Percentiles rank a stretch among this genome's conserved stretches.
Conservation (phyloP, 768 basidiomycete species). For the Termitomyces sp. region DNA sequence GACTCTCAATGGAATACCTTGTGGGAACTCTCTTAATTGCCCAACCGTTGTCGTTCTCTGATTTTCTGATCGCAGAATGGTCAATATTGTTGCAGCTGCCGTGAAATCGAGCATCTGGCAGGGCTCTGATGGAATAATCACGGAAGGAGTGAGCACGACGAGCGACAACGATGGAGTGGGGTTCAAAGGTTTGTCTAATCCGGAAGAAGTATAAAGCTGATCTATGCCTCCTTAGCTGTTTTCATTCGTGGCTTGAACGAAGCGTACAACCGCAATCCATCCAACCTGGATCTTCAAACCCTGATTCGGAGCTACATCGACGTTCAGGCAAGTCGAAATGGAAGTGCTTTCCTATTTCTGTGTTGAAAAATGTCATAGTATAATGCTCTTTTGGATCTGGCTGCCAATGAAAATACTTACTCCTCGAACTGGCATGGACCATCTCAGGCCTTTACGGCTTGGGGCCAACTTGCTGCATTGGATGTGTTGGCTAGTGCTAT, state of each 20-base stretch:
- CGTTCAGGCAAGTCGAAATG: conserved; percentile 33
- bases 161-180: conserved; percentile 42
- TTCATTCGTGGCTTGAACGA: conserved; percentile 44
- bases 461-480: conserved; percentile 45
- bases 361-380: conserved; percentile 24
- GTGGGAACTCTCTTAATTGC: conserved; percentile 20
- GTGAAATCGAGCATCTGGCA: conserved; percentile 42
- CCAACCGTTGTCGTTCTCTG: background rate
- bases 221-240: conserved; percentile 21
- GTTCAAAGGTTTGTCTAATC: conserved; percentile 37
- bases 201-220: background rate
- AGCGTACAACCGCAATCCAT: conserved; percentile 32
- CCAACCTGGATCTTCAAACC: conserved; percentile 29
- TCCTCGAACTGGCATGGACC: conserved; percentile 44
- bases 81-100: conserved; percentile 30
- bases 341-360: background rate
- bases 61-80: conserved; percentile 21
- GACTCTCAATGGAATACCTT: conserved; percentile 34
- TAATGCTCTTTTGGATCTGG: conserved; percentile 44
- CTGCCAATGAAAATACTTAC: conserved; percentile 36
- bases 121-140: conserved; percentile 44
- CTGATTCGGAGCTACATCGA: conserved; percentile 44
- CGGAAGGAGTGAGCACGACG: conserved; percentile 37
- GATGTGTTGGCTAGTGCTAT: conserved; percentile 37
- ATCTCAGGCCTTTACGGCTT: conserved; percentile 36